Percentiles rank a stretch among this genome's conserved stretches.
phyloP scores from a whole-genome alignment of 306 rosid species.

The Cucurbita moschata region DNA sequence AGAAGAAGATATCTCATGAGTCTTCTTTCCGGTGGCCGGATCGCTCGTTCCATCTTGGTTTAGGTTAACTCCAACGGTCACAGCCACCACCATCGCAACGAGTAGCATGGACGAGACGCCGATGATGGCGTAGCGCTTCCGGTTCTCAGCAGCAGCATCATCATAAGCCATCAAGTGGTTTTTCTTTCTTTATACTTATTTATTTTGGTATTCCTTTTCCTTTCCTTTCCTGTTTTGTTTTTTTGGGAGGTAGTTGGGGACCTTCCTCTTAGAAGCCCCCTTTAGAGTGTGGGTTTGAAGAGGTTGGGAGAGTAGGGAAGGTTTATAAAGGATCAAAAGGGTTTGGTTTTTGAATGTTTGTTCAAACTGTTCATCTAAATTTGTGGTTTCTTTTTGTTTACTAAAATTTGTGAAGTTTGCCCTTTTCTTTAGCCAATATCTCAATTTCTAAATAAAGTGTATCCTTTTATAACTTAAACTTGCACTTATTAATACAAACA shows the following conservation, averaged over 20 bases:
- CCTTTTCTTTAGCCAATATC: neutral
- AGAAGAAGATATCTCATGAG: slow-evolving; percentile 11
- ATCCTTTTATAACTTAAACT: too few relatives aligned
- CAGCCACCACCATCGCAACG: slow-evolving; percentile 57
- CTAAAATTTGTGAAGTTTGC: slow-evolving; percentile 7
- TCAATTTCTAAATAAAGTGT: neutral
- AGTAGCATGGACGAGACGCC: slow-evolving; percentile 33
- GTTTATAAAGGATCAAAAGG: neutral
- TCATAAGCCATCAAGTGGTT: neutral
- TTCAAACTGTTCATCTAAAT: slow-evolving; percentile 8
- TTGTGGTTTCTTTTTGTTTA: slow-evolving; percentile 7
- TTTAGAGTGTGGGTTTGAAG: neutral
- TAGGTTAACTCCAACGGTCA: slow-evolving; percentile 22
- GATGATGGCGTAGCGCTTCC: slow-evolving; percentile 13
- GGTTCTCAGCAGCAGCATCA: slow-evolving; percentile 12
- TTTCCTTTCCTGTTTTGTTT: neutral
- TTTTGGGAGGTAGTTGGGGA: neutral
- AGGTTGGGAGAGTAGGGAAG: neutral
- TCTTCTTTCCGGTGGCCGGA: neutral
- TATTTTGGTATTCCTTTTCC: too few relatives aligned
- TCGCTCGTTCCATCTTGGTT: neutral
- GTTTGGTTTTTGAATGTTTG: slow-evolving; percentile 4
- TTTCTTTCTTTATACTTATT: too few relatives aligned
- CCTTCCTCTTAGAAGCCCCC: slow-evolving; percentile 13
- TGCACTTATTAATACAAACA: too few relatives aligned